Percentiles rank a stretch among this genome's conserved stretches.
Evolutionary conservation across 2,329 filamentous ascomycete genomes (phyloP).

Genomic region (Cercospora sesami): DNA sequence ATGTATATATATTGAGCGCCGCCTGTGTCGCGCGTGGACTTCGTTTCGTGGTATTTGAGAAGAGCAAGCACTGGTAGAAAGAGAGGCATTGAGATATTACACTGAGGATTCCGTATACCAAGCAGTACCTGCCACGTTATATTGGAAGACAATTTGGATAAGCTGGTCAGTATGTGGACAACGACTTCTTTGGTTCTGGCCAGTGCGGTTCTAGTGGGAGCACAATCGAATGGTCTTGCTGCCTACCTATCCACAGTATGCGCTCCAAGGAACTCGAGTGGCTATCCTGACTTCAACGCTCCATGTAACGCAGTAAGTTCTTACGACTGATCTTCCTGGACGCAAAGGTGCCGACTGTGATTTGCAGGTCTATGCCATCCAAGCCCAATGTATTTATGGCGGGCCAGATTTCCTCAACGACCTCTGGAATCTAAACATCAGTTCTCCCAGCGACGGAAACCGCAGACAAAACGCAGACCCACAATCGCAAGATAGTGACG

Average conservation of each 20-base stretch:
- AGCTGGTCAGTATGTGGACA: neutral
- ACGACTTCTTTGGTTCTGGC: neutral
- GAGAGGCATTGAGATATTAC: neutral
- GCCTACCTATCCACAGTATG: slow-evolving; percentile 31
- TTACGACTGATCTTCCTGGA: neutral
- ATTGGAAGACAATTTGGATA: neutral
- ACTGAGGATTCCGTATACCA: neutral
- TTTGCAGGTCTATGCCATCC: slow-evolving; percentile 24
- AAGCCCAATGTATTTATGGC: slow-evolving; percentile 28
- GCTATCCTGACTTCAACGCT: slow-evolving; percentile 27
- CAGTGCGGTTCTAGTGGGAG: neutral
- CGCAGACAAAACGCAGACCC: neutral
- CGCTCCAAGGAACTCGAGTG: slow-evolving; percentile 26
- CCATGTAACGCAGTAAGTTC: slow-evolving; percentile 32
- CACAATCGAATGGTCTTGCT: slow-evolving; percentile 16
- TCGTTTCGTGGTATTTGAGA: neutral
- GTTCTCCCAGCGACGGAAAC: neutral
- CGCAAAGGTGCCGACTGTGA: neutral
- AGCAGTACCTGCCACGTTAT: neutral
- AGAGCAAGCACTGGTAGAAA: neutral
- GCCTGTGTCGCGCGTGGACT: neutral
- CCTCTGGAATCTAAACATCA: neutral
- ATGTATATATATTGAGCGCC: neutral
- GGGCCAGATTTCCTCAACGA: slow-evolving; percentile 18
- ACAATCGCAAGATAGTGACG: neutral